Base-by-base conservation (phyloP, 306 rosid genomes). In the Crataegus laevigata region DNA sequence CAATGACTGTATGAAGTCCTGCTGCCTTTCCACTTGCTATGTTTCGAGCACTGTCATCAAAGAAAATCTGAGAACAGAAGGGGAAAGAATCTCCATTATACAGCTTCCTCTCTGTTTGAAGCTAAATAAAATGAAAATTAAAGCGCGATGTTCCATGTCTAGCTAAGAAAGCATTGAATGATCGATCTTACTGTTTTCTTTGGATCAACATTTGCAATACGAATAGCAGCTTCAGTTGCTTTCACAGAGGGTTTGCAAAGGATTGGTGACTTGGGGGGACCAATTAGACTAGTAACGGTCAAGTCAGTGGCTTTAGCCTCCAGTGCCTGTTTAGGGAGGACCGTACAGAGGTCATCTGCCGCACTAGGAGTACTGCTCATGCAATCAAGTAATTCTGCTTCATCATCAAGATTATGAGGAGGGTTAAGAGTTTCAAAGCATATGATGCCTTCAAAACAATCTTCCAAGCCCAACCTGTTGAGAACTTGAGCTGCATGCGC, bases 361-460 rank as follows among this genome's bases (percentile, higher is more conserved):
- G 55, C 54, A 22, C 69, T 68, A 22, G 77, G 43, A 38, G 43
- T 38, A 38, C 43, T 38, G 43, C 11, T 64, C n/a, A 57, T 13
- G 79, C 24, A 40, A 25, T 75, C 73, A 76, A 38, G 11, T 38
- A 38, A 11, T 38, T 38, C 43, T 38, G 43, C 11, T 9, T 50
- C 55, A 50, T 50, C 55, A 50, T 50, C n/a, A 50, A 4, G 21
- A 50, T 50, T 14, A 18, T 71, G 84, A 36, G 26, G 65, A 77
- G 90, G 92, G 75, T 93, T 93, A 32, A 93, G 93, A n/a, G 91
- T 93, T 82, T 93, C 98, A 18, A 93, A 90, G 91, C 94, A 89
- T 83, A 93, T 84, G 71, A 90, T 80, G 74, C 91, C 94, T 73
- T 88, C 87, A 75, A 93, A 93, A 81, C 96, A 93, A 68, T 93